A percentile compares a stretch with the other conserved stretches of the same genome.
Conservation (phyloP, 805 yeast genomes). For the Martiniozyma abietophila region DNA sequence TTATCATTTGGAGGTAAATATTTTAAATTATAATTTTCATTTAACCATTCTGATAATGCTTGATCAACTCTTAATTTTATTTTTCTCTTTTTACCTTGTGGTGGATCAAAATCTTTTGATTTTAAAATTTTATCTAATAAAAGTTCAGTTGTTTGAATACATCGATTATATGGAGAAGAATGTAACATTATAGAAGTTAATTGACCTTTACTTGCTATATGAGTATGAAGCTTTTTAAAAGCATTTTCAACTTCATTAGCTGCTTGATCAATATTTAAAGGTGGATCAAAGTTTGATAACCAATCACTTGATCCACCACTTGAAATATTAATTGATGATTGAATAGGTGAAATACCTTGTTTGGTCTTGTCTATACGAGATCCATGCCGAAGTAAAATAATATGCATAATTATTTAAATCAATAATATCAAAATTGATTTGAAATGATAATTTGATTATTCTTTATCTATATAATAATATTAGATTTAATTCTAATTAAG, state of each 20-base stretch:
- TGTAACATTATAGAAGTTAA: constrained; percentile 23
- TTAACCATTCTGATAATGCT: constrained; percentile 35
- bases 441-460: no score
- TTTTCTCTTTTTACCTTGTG: not conserved
- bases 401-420: constrained; percentile 25
- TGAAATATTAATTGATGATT: constrained; percentile 3
- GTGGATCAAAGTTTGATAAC: constrained; percentile 30
- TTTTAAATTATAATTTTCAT: constrained; percentile 29
- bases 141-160: constrained; percentile 33
- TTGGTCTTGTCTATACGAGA: constrained; percentile 24
- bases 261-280: constrained; percentile 21
- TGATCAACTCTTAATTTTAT: constrained; percentile 31
- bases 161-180: constrained; percentile 36
- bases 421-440: no score
- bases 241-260: constrained; percentile 22
- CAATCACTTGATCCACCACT: constrained; percentile 21
- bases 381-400: constrained; percentile 26
- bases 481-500: no score
- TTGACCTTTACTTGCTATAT: constrained; percentile 12
- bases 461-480: no score
- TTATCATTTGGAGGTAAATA: constrained; percentile 37
- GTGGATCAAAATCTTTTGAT: constrained; percentile 5
- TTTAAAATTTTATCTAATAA: constrained; percentile 16
- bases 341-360: constrained; percentile 9
- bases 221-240: constrained; percentile 18